Evolutionary conservation across 2,329 filamentous ascomycete species (phyloP).

Genomic region (Colletotrichum graminicola): DNA sequence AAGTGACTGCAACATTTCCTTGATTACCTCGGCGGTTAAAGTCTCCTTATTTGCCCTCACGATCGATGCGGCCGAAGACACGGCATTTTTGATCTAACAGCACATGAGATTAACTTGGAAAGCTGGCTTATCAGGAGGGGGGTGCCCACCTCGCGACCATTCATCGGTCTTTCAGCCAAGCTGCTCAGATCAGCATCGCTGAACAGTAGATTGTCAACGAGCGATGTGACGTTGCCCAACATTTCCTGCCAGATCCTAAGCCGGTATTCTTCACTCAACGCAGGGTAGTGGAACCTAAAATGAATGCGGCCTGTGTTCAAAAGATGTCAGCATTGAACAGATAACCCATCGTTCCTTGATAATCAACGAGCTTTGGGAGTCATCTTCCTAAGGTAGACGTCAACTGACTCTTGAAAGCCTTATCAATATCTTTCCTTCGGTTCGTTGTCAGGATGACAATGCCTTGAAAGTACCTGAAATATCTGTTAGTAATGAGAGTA

Average conservation of each 20-base stretch:
- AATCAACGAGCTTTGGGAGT: too few species aligned
- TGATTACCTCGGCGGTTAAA: not conserved
- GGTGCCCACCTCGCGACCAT: not conserved
- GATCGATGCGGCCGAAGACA: not conserved
- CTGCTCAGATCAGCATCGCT: not conserved
- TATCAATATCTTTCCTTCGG: not conserved
- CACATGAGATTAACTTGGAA: not conserved
- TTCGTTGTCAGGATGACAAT: constrained; percentile 4
- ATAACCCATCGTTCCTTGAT: too few species aligned
- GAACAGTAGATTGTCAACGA: not conserved
- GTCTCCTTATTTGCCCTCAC: not conserved
- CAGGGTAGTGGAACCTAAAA: not conserved
- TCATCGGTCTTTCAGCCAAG: not conserved
- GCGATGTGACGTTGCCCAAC: not conserved
- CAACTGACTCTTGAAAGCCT: constrained; percentile 5
- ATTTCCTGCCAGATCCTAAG: not conserved
- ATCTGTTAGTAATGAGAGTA: not conserved
- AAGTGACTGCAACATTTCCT: not conserved
- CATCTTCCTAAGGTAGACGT: too few species aligned
- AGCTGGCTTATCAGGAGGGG: not conserved
- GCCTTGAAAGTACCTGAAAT: not conserved
- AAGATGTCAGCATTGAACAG: not conserved
- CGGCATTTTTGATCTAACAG: not conserved
- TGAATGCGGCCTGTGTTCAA: constrained; percentile 1
- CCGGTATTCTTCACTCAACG: not conserved